These are phyloP conservation scores for Fusarium devonianum DNA, from an alignment of 2,329 filamentous ascomycete genomes.

Conservation along the genomic window DNA sequence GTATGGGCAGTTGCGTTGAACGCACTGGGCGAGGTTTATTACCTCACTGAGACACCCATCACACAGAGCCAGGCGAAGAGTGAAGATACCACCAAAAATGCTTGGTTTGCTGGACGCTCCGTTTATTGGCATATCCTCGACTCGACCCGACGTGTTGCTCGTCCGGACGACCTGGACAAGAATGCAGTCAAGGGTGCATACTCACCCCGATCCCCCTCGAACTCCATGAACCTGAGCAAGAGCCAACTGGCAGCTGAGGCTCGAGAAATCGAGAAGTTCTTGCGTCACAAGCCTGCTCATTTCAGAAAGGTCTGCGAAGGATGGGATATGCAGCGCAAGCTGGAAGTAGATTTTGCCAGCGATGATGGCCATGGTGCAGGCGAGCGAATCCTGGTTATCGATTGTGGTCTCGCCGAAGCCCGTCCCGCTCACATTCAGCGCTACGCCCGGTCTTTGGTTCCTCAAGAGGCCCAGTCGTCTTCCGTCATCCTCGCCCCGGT, in stretches of 20 bases:
- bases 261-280: constrained; percentile 79
- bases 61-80: constrained; percentile 56
- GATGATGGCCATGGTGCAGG: constrained; percentile 80
- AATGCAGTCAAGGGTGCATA: constrained; percentile 75
- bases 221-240: constrained; percentile 73
- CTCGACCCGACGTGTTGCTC: constrained; percentile 74
- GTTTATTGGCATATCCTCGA: constrained; percentile 85
- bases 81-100: constrained; percentile 68
- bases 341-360: constrained; percentile 89
- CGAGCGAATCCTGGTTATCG: constrained; percentile 77
- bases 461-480: constrained; percentile 22
- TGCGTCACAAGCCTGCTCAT: constrained; percentile 75
- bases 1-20: constrained; percentile 95
- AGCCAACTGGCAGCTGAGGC: constrained; percentile 79
- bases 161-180: constrained; percentile 75
- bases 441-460: constrained; percentile 48
- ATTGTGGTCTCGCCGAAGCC: constrained; percentile 72
- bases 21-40: constrained; percentile 90
- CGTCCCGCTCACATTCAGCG: constrained; percentile 54
- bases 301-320: constrained; percentile 80
- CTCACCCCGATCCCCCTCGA: constrained; percentile 79
- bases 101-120: constrained; percentile 82
- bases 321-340: constrained; percentile 88
- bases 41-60: constrained; percentile 75
- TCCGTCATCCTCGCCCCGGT: constrained; percentile 13